Base-by-base conservation (phyloP, 2,329 filamentous ascomycete genomes). In the Neonectria hederae region DNA sequence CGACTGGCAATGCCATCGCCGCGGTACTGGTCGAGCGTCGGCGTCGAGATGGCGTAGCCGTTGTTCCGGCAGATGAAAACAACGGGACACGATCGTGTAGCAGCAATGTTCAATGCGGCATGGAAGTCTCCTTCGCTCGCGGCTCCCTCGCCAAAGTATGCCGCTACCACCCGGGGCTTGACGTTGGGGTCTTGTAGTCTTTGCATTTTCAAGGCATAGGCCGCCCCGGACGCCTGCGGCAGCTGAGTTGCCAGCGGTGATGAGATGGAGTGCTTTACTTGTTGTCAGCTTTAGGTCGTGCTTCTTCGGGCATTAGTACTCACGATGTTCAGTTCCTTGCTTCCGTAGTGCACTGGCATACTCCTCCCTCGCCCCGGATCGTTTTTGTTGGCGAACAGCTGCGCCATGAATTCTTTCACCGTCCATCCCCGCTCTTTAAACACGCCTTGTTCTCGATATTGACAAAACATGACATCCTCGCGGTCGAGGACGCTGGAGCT, bases 281-380 rank as follows among this genome's bases (percentile, higher is more conserved):
- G 21, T 21, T 21, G 59, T 72, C 43, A 72, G 65, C 30, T 19
- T 8, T 48, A 7, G n/a, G 19, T 5, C 4, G 6, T 22, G 17
- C 52, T 19, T 5, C 10, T n/a, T 17, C 24, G 21, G 28, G 26
- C 8, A 9, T 17, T 21, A 45, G 1, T 21, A 82, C 87, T 77
- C 77, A 94, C 92, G 74, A 97, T 94, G 72, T 97, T 93, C 62
- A 97, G 83, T 68, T 92, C 89, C 62, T 85, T 88, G 77, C 91
- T 94, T 51, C 94, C 94, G 75, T 98, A 99, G 80, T 99, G 96
- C 14, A 98, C 92, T 0, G 96, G 96, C 96, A 99, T 99, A 74
- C 97, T 98, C 67, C 95, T 89, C 1, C 94, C 96, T 65, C 85
- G 87, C 1, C 95, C 94, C 0, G 84, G 79, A 72, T 99, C 96